Conservation (phyloP, 2,329 filamentous ascomycete genomes). For the Exophiala phaeomuriformis region DNA sequence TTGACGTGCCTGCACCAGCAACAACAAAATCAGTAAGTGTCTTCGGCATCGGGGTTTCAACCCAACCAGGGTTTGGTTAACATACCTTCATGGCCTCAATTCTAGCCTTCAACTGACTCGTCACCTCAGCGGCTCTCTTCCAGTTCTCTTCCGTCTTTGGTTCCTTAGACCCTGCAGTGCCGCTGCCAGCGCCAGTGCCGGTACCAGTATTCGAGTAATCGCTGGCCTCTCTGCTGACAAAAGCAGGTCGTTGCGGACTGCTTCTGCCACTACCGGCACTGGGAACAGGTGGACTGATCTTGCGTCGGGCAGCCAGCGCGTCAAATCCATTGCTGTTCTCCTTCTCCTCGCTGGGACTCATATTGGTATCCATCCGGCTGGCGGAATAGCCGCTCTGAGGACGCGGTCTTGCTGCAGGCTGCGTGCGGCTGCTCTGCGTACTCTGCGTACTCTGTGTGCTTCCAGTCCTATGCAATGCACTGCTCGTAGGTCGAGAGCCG, state of each 20-base stretch:
- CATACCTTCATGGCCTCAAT: constrained; percentile 95
- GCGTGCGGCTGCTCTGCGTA: constrained; percentile 7
- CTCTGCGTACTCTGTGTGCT: constrained; percentile 21
- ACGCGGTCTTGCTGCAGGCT: constrained; percentile 25
- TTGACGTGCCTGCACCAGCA: constrained; percentile 41
- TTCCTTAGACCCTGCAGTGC: constrained; percentile 29
- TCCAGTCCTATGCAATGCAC: constrained; percentile 23
- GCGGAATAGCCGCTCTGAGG: constrained; percentile 32
- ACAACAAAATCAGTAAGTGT: constrained; percentile 5
- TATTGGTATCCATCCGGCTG: constrained; percentile 6
- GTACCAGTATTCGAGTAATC: background rate
- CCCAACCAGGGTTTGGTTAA: constrained; percentile 5
- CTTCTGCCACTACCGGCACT: constrained; percentile 32
- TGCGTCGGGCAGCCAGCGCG: constrained; percentile 36
- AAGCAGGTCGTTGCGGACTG: constrained; percentile 26
- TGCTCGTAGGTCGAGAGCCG: constrained; percentile 18
- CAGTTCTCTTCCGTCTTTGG: constrained; percentile 75
- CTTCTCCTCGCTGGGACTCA: constrained; percentile 64
- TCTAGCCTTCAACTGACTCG: constrained; percentile 89
- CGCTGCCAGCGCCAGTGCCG: background rate
- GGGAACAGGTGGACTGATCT: constrained; percentile 39
- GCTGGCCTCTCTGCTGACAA: constrained; percentile 31
- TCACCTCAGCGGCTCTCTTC: constrained; percentile 95
- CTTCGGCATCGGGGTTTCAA: background rate
- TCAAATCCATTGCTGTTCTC: constrained; percentile 51